Conservation (phyloP, 2,329 filamentous ascomycete genomes). For the Arthroderma uncinatum region DNA sequence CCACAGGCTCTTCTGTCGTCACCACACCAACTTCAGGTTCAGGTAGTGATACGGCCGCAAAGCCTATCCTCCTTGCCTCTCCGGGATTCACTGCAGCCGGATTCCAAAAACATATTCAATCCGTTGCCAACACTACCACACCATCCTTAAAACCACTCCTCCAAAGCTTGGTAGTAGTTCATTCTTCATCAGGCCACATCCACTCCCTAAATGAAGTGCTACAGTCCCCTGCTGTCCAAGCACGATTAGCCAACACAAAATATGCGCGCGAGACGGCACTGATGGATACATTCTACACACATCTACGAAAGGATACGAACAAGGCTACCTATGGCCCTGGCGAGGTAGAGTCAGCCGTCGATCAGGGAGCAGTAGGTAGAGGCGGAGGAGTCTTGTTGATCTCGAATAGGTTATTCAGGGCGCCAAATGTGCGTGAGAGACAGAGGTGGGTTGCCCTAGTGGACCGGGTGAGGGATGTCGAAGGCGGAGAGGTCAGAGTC, state of each 20-base stretch:
- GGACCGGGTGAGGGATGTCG: conserved; percentile 67
- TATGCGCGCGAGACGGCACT: conserved; percentile 72
- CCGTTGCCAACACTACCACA: conserved; percentile 50
- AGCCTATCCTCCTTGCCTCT: conserved; percentile 69
- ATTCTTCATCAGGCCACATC: conserved; percentile 73
- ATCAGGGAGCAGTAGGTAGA: conserved; percentile 75
- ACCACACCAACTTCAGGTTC: conserved; percentile 33
- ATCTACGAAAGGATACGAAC: conserved; percentile 73
- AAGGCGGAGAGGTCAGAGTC: conserved; percentile 80
- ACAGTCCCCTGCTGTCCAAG: conserved; percentile 64
- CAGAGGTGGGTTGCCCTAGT: conserved; percentile 76
- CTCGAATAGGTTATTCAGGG: conserved; percentile 78
- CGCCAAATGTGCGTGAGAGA: conserved; percentile 62
- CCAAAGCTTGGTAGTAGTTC: conserved; percentile 53
- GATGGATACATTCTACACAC: conserved; percentile 72
- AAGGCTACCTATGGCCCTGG: conserved; percentile 80
- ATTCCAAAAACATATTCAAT: conserved; percentile 64
- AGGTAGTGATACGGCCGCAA: conserved; percentile 34
- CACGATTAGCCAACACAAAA: conserved; percentile 72
- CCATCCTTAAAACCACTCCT: conserved; percentile 57
- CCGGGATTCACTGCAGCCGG: conserved; percentile 76
- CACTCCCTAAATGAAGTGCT: conserved; percentile 83
- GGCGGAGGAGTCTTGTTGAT: conserved; percentile 78
- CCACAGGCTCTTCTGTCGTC: conserved; percentile 26
- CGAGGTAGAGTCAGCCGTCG: conserved; percentile 72